Evolutionary conservation across 345 rosid genomes (phyloP).

Genomic region (Euphorbia lathyris): DNA sequence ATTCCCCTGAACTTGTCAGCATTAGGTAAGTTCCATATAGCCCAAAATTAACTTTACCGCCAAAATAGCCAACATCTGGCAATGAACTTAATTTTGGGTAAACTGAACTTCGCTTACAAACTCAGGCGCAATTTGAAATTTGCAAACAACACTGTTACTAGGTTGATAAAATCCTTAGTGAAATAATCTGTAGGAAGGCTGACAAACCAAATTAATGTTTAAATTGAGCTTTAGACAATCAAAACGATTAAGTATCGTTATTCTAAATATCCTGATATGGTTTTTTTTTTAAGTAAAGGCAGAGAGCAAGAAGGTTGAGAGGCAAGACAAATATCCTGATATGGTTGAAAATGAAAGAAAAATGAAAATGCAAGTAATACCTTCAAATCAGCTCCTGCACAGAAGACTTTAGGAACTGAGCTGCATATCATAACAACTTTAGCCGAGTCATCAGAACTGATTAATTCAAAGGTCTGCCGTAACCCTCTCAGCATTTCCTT

Average conservation of each 20-base stretch:
- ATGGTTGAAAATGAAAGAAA: background rate
- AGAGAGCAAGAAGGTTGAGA: too few relatives aligned
- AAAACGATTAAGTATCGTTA: background rate
- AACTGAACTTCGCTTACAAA: too few relatives aligned
- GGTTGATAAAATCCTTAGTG: background rate
- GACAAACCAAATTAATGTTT: background rate
- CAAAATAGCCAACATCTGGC: too few relatives aligned
- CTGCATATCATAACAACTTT: constrained; percentile 70
- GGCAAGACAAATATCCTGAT: too few relatives aligned
- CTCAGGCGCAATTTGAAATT: background rate
- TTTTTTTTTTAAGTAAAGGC: too few relatives aligned
- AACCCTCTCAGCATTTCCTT: constrained; percentile 70
- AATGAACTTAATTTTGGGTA: too few relatives aligned
- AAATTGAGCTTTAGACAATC: background rate
- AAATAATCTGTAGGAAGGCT: background rate
- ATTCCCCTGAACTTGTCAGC: background rate
- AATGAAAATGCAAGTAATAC: constrained; percentile 26
- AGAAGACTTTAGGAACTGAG: constrained; percentile 71
- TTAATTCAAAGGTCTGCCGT: constrained; percentile 50
- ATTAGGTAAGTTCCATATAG: too few relatives aligned
- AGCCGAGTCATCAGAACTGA: constrained; percentile 52
- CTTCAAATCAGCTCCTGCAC: constrained; percentile 98
- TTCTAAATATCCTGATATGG: too few relatives aligned
- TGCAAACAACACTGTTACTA: background rate
- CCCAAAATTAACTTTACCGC: too few relatives aligned